A percentile compares a stretch with the other conserved stretches of the same genome.
phyloP scores from a whole-genome alignment of 805 yeast genomes.

The Starmerella scarabaei region DNA sequence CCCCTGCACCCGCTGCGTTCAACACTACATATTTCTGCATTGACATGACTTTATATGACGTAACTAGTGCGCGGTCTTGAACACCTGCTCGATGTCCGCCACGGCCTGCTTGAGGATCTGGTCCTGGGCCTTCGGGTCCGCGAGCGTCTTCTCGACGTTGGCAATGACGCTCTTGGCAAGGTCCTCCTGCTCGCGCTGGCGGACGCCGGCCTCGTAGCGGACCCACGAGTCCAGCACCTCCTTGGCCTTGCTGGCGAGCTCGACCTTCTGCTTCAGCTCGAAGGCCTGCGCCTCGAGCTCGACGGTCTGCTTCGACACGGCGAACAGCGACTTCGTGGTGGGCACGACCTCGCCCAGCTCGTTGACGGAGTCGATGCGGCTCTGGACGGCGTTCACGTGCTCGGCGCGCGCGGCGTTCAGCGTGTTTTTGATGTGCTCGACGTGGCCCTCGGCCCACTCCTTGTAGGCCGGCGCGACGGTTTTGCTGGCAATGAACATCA shows the following conservation, averaged over 20 bases:
- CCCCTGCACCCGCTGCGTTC: too few relatives aligned
- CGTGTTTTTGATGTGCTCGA: slow-evolving; percentile 65
- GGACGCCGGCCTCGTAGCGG: slow-evolving; percentile 90
- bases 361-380: slow-evolving; percentile 76
- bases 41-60: too few relatives aligned
- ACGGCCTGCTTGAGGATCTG: slow-evolving; percentile 81
- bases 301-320: slow-evolving; percentile 92
- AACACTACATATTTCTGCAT: too few relatives aligned
- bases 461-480: slow-evolving; percentile 88
- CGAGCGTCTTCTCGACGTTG: slow-evolving; percentile 74
- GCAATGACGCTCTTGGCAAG: slow-evolving; percentile 74
- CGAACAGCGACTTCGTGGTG: slow-evolving; percentile 83
- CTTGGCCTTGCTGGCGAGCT: slow-evolving; percentile 80
- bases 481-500: slow-evolving; percentile 65
- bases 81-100: slow-evolving; percentile 79
- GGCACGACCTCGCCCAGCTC: slow-evolving; percentile 83
- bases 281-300: slow-evolving; percentile 88
- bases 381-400: slow-evolving; percentile 87
- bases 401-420: slow-evolving; percentile 78
- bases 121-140: slow-evolving; percentile 86
- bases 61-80: slow-evolving; percentile 28
- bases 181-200: slow-evolving; percentile 91
- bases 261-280: slow-evolving; percentile 83
- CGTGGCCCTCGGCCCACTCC: slow-evolving; percentile 82
- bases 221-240: slow-evolving; percentile 97